These are phyloP conservation scores for Geotrichum reessii DNA, from an alignment of 1,139 yeast genomes.

Conservation along the genomic window DNA sequence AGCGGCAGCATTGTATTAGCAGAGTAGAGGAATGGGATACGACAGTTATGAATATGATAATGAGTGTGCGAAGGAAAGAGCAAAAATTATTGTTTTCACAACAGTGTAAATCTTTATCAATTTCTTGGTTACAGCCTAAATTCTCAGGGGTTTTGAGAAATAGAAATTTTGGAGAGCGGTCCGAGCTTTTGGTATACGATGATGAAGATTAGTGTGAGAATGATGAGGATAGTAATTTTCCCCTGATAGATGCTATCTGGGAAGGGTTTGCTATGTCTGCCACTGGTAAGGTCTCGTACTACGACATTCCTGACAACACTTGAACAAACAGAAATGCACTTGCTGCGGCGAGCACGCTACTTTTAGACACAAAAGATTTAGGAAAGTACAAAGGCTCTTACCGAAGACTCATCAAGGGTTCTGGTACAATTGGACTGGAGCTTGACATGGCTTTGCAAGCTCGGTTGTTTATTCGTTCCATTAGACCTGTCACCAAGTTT, in stretches of 20 bases:
- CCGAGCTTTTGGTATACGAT: not conserved
- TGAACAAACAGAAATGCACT: not conserved
- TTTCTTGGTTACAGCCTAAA: not conserved
- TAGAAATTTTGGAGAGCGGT: not conserved
- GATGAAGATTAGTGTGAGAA: not conserved
- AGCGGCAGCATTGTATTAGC: slow-evolving; percentile 61
- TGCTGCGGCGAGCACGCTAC: not conserved
- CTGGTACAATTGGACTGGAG: slow-evolving; percentile 14
- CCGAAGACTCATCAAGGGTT: not conserved
- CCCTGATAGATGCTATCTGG: slow-evolving; percentile 42
- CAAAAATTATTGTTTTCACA: not conserved
- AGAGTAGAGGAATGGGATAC: slow-evolving; percentile 70
- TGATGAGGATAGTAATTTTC: not conserved
- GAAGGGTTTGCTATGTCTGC: slow-evolving; percentile 75
- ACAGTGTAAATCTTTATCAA: not conserved
- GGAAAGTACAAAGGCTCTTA: slow-evolving; percentile 9
- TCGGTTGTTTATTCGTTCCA: slow-evolving; percentile 43
- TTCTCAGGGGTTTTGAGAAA: not conserved
- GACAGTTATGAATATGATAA: slow-evolving; percentile 68
- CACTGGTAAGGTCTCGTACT: slow-evolving; percentile 54
- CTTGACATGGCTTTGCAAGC: slow-evolving; percentile 15
- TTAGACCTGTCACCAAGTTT: slow-evolving; percentile 55
- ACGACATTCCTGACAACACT: slow-evolving; percentile 50
- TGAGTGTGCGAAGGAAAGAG: slow-evolving; percentile 57
- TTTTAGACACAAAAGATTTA: not conserved